Conservation (phyloP, 331 rosid genomes). For the Spiraea crenata region DNA sequence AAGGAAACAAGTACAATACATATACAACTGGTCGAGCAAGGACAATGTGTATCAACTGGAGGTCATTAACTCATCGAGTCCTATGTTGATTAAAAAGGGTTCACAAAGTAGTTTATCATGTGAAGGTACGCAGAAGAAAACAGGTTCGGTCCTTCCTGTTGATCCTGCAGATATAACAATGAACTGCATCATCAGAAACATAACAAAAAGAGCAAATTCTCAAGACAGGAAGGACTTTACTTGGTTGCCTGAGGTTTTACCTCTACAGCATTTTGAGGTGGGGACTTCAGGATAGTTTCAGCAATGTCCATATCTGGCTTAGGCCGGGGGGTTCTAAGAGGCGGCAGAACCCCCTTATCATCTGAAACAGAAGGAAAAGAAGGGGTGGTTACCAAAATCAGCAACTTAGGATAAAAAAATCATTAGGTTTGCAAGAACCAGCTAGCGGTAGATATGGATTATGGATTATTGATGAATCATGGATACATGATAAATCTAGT, state of each 20-base stretch:
- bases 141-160: background rate
- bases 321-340: no score
- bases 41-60: background rate
- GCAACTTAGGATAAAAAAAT: no score
- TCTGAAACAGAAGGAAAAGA: background rate
- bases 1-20: background rate
- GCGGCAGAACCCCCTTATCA: background rate
- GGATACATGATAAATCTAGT: no score
- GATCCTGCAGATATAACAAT: background rate
- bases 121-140: background rate
- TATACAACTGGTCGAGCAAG: background rate
- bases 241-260: background rate
- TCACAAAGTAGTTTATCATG: background rate
- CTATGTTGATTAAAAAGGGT: background rate
- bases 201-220: background rate
- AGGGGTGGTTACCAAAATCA: background rate
- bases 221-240: background rate
- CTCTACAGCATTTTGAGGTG: background rate
- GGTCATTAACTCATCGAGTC: no score
- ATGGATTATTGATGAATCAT: no score
- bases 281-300: background rate
- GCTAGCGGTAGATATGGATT: no score
- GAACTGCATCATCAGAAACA: background rate
- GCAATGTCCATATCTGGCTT: no score
- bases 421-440: no score